Conservation (phyloP, 1,284 basidiomycete genomes). For the Sphagnurus paluster region DNA sequence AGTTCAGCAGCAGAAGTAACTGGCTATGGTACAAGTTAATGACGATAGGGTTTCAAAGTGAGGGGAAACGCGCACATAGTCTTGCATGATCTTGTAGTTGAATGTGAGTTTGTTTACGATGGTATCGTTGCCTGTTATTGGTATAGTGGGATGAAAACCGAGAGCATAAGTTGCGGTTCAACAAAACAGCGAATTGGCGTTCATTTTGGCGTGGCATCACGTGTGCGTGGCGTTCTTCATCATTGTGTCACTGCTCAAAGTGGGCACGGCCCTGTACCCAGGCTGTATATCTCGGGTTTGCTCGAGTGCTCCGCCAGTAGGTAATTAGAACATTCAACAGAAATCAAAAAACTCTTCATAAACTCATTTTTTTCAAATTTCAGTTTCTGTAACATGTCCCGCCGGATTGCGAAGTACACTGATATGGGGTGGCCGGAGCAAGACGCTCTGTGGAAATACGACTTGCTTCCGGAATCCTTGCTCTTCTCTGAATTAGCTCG, state of each 20-base stretch:
- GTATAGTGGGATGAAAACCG: too few species aligned
- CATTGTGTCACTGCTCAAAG: neutral
- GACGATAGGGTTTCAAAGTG: neutral
- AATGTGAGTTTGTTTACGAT: too few species aligned
- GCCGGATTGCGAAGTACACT: conserved; percentile 35
- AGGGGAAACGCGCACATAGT: conserved; percentile 11
- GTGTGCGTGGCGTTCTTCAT: conserved; percentile 7
- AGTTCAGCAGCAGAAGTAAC: conserved; percentile 14
- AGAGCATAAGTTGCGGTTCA: neutral
- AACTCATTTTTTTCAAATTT: neutral
- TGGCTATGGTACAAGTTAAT: conserved; percentile 8
- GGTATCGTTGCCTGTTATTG: too few species aligned
- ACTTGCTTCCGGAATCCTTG: conserved; percentile 45
- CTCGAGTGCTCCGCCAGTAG: too few species aligned
- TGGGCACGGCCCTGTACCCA: too few species aligned
- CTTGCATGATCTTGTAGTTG: too few species aligned
- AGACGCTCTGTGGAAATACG: conserved; percentile 52
- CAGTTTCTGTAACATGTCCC: conserved; percentile 16
- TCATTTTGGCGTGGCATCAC: neutral
- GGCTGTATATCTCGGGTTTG: too few species aligned
- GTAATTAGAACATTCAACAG: too few species aligned
- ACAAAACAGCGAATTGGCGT: neutral
- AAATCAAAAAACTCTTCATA: neutral
- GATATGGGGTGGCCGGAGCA: conserved; percentile 56
- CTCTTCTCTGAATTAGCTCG: conserved; percentile 47